Conservation (phyloP, 2,329 filamentous ascomycete species). For the Microascus cirrosus region DNA sequence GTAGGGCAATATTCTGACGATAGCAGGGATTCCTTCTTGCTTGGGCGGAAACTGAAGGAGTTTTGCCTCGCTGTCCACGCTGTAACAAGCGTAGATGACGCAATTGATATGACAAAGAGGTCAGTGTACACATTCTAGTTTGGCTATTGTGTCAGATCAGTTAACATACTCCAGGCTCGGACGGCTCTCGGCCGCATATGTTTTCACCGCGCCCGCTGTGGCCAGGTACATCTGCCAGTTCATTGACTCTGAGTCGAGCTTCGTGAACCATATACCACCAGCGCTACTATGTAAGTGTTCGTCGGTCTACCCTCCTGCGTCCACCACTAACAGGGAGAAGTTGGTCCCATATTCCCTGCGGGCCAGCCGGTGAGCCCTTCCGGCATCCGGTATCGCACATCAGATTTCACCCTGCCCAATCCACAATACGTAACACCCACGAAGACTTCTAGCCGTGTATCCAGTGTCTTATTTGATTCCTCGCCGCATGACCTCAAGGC, state of each 20-base stretch:
- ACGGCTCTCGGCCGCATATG: slow-evolving; percentile 32
- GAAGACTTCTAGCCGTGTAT: background rate
- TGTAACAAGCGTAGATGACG: slow-evolving; percentile 40
- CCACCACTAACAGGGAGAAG: slow-evolving; percentile 10
- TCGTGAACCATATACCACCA: slow-evolving; percentile 45
- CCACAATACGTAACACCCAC: slow-evolving; percentile 25
- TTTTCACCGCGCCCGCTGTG: slow-evolving; percentile 34
- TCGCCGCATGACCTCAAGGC: slow-evolving; percentile 1
- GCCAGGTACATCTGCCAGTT: slow-evolving; percentile 52
- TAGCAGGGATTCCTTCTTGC: slow-evolving; percentile 14
- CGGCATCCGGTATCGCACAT: background rate
- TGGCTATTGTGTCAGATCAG: background rate
- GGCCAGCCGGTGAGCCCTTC: background rate
- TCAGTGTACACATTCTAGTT: slow-evolving; percentile 8
- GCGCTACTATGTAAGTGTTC: slow-evolving; percentile 28
- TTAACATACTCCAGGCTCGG: slow-evolving; percentile 2
- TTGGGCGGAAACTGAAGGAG: slow-evolving; percentile 26
- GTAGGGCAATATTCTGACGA: background rate
- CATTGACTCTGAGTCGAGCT: slow-evolving; percentile 34
- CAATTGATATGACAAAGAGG: slow-evolving; percentile 32
- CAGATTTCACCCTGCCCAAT: slow-evolving; percentile 26
- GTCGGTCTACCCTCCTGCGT: slow-evolving; percentile 23
- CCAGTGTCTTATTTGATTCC: background rate
- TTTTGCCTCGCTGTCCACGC: slow-evolving; percentile 31
- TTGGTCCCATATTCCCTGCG: slow-evolving; percentile 10